A percentile compares a stretch with the other conserved stretches of the same genome.
Conservation (phyloP, 1,139 yeast genomes). For the Yamadazyma epiphylla region DNA sequence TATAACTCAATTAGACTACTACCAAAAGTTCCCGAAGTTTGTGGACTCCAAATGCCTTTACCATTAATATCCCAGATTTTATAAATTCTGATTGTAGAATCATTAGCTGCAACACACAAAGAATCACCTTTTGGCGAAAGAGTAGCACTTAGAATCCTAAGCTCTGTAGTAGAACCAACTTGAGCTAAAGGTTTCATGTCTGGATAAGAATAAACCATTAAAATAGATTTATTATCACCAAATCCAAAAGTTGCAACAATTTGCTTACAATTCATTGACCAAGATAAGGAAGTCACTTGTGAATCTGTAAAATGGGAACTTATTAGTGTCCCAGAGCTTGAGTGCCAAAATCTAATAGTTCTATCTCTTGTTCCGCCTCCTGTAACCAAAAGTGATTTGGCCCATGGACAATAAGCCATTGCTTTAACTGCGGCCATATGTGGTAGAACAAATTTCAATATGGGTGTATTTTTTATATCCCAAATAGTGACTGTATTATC, state of each 20-base stretch:
- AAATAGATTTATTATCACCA: conserved; percentile 50
- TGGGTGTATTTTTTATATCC: conserved; percentile 49
- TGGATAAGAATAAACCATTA: conserved; percentile 67
- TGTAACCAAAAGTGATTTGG: conserved; percentile 35
- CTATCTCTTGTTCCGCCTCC: conserved; percentile 45
- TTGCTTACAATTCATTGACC: conserved; percentile 67
- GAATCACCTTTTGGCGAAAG: conserved; percentile 59
- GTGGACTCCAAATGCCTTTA: not conserved
- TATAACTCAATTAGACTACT: conserved; percentile 55
- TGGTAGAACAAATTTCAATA: conserved; percentile 40
- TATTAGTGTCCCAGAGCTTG: conserved; percentile 67
- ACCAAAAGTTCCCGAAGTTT: conserved; percentile 37
- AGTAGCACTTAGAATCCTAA: conserved; percentile 64
- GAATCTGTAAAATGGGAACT: conserved; percentile 54
- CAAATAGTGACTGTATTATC: conserved; percentile 69
- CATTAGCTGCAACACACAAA: conserved; percentile 72
- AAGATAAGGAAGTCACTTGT: conserved; percentile 74
- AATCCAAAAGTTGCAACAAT: conserved; percentile 80
- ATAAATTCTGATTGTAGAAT: conserved; percentile 71
- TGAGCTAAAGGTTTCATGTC: conserved; percentile 45
- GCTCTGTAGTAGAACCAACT: conserved; percentile 49
- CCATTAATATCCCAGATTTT: conserved; percentile 52
- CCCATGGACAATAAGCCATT: conserved; percentile 45
- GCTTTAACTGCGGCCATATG: conserved; percentile 44
- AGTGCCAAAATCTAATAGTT: conserved; percentile 76